phyloP scores from a whole-genome alignment of 2,329 filamentous ascomycete genomes.

The Ceratocystis cubensis region DNA sequence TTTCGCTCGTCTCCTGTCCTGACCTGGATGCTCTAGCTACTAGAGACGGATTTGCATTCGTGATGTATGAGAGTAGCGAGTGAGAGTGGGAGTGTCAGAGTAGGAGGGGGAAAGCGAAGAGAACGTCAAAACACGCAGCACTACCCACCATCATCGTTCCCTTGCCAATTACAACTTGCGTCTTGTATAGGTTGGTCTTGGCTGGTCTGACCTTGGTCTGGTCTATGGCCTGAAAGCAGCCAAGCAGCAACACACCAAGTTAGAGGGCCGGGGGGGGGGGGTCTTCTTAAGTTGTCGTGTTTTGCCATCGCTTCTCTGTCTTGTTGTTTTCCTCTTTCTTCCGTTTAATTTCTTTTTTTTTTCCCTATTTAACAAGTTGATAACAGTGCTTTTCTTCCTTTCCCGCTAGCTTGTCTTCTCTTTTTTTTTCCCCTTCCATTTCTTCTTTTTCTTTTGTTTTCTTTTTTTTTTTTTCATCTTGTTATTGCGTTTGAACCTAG shows the following conservation, averaged over 20 bases:
- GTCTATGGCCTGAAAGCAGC: background rate
- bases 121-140: too few species aligned
- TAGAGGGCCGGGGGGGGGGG: background rate
- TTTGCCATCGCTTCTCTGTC: background rate
- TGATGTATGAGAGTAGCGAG: background rate
- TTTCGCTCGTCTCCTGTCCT: background rate
- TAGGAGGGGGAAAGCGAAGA: background rate
- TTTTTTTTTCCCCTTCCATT: background rate
- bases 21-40: background rate
- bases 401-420: background rate
- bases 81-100: background rate
- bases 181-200: too few species aligned
- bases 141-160: too few species aligned
- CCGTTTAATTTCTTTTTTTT: background rate
- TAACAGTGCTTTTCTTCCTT: conserved; percentile 1
- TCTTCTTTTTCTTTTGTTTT: background rate
- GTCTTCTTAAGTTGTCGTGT: background rate
- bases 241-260: background rate
- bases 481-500: background rate
- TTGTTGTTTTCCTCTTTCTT: background rate
- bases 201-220: background rate
- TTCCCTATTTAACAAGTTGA: background rate
- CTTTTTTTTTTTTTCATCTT: background rate
- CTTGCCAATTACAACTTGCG: too few species aligned
- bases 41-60: background rate